A percentile compares a stretch with the other conserved stretches of the same genome.
These are phyloP conservation scores for Goniomonas avonlea DNA, from an alignment of 78 protist genomes.

Conservation along the genomic window DNA sequence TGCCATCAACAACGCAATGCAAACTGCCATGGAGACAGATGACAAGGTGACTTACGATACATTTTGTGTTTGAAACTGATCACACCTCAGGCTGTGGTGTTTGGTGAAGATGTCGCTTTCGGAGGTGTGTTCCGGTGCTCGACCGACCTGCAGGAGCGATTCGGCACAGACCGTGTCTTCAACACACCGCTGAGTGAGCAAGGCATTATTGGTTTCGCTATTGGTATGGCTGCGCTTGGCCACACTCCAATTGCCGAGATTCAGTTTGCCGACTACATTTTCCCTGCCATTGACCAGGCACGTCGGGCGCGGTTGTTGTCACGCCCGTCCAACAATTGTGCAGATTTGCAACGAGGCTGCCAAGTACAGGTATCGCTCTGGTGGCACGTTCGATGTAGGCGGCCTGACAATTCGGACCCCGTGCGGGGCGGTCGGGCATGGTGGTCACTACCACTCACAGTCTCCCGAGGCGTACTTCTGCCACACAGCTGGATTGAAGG, in stretches of 20 bases:
- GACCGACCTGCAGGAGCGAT: constrained; percentile 61
- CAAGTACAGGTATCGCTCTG: constrained; percentile 89
- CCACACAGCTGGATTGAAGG: constrained; percentile 86
- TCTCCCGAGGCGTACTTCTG: constrained; percentile 84
- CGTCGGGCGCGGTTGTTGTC: not conserved
- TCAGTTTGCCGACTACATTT: constrained; percentile 88
- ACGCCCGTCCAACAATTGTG: not conserved
- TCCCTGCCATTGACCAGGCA: constrained; percentile 90
- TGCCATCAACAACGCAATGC: not conserved
- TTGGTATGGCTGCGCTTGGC: constrained; percentile 87
- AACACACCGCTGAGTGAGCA: constrained; percentile 94
- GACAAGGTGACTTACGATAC: too few species aligned
- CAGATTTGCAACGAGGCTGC: constrained; percentile 95
- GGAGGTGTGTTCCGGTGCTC: constrained; percentile 95
- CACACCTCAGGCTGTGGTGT: constrained; percentile 30
- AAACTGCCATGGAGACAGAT: not conserved
- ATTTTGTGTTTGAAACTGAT: too few species aligned
- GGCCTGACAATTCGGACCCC: constrained; percentile 87
- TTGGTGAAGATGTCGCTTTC: constrained; percentile 95
- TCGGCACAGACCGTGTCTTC: constrained; percentile 84
- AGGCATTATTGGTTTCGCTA: constrained; percentile 81
- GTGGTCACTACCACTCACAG: constrained; percentile 81
- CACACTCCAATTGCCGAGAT: constrained; percentile 89
- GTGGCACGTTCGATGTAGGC: constrained; percentile 70
- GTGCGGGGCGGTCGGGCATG: constrained; percentile 58